Evolutionary conservation across 148 eudicot species (phyloP).

Genomic region (Chenopodium quinoa): DNA sequence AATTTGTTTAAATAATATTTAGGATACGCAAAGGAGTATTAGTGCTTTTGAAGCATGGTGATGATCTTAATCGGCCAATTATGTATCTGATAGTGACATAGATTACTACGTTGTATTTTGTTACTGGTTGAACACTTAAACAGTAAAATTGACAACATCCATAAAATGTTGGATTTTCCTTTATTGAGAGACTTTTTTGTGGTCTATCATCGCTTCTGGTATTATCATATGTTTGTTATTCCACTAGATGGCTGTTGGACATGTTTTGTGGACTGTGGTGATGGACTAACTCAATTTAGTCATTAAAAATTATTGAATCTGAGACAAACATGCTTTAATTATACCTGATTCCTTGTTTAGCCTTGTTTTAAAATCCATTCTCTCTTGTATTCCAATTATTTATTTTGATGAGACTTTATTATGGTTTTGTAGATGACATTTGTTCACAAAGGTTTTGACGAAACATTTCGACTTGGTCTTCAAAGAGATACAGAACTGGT

Average conservation of each 20-base stretch:
- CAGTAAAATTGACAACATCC: background rate
- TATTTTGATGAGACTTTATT: conserved; percentile 20
- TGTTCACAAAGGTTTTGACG: conserved; percentile 97
- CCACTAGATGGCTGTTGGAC: background rate
- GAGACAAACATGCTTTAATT: background rate
- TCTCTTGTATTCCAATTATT: background rate
- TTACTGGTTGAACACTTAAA: background rate
- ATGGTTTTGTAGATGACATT: conserved; percentile 63
- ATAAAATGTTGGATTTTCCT: no score
- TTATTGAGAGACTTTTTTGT: background rate
- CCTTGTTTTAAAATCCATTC: conserved; percentile 7
- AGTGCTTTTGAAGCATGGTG: background rate
- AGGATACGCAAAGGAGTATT: background rate
- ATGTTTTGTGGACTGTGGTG: background rate
- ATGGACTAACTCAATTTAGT: background rate
- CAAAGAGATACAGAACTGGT: conserved; percentile 86
- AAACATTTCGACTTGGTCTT: conserved; percentile 93
- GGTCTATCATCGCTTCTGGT: background rate
- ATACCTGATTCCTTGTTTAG: background rate
- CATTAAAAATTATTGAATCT: background rate
- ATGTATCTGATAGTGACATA: background rate
- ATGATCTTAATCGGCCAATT: background rate
- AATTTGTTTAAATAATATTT: background rate
- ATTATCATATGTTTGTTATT: background rate
- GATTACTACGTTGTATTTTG: background rate